These are phyloP conservation scores for Solanum dulcamara DNA, from an alignment of 257 asterid species.

Conservation along the genomic window DNA sequence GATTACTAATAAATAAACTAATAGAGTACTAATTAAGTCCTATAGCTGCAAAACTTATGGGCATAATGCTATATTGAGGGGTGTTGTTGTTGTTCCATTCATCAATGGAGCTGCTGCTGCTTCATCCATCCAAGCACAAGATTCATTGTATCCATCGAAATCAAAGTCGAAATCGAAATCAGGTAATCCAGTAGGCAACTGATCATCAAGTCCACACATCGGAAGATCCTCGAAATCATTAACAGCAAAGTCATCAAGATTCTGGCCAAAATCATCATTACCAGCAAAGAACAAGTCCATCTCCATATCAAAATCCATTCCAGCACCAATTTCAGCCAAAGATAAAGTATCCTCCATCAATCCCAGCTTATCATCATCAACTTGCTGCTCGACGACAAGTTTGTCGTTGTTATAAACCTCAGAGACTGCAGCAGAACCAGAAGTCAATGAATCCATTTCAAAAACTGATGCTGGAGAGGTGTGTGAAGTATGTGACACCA, in stretches of 20 bases:
- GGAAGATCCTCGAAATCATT: constrained; percentile 40
- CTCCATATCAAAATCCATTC: constrained; percentile 40
- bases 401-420: neutral
- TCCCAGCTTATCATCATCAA: neutral
- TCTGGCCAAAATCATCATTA: constrained; percentile 14
- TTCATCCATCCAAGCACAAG: constrained; percentile 51
- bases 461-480: constrained; percentile 48
- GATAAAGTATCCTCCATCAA: constrained; percentile 17
- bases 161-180: constrained; percentile 62
- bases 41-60: constrained; percentile 74
- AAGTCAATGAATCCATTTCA: constrained; percentile 33
- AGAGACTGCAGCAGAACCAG: constrained; percentile 1
- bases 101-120: constrained; percentile 19
- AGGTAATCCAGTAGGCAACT: constrained; percentile 18
- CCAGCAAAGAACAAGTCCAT: constrained; percentile 25
- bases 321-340: constrained; percentile 33
- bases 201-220: constrained; percentile 23
- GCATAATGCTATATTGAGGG: constrained; percentile 65
- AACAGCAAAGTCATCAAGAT: constrained; percentile 29
- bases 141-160: constrained; percentile 41
- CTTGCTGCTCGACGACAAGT: neutral
- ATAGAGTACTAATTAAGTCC: neutral
- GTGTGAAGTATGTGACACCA: constrained; percentile 29
- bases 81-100: constrained; percentile 29
- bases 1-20: neutral